phyloP scores from a whole-genome alignment of 441 rosid genomes.

The Erodium moschatum region DNA sequence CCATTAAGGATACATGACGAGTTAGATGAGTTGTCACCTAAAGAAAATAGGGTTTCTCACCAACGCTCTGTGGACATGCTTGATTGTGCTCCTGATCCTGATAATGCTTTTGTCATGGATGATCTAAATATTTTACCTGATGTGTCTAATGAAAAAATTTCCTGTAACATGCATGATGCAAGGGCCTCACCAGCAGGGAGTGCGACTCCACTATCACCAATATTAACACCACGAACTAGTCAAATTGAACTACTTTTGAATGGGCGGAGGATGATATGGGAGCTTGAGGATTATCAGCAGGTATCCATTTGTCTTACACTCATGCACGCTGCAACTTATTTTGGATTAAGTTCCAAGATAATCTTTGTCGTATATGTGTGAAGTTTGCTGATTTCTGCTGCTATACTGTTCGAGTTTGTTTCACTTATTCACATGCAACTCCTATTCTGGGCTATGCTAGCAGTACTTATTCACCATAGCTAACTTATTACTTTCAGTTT shows the following conservation, averaged over 20 bases:
- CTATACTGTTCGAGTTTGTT: too few relatives aligned
- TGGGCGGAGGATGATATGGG: constrained; percentile 62
- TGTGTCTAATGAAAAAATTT: constrained; percentile 35
- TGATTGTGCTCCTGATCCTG: constrained; percentile 47
- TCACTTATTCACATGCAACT: too few relatives aligned
- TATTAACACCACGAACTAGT: constrained; percentile 60
- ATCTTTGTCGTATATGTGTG: too few relatives aligned
- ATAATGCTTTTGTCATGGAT: constrained; percentile 41
- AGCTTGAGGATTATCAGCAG: constrained; percentile 80
- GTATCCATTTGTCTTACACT: constrained; percentile 26
- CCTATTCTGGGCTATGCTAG: too few relatives aligned
- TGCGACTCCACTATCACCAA: constrained; percentile 82
- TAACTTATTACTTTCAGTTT: background rate
- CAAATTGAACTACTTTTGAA: constrained; percentile 74
- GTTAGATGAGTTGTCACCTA: constrained; percentile 37
- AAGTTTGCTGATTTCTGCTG: too few relatives aligned
- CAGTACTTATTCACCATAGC: too few relatives aligned
- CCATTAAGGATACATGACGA: constrained; percentile 35
- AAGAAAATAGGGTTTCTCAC: constrained; percentile 28
- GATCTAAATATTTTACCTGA: constrained; percentile 39
- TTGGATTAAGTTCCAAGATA: too few relatives aligned
- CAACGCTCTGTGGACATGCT: constrained; percentile 51
- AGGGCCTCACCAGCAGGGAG: constrained; percentile 60
- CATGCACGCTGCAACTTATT: background rate
- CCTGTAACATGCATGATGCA: constrained; percentile 29